Conservation (phyloP, 805 yeast species). For the Candida silvicultrix region DNA sequence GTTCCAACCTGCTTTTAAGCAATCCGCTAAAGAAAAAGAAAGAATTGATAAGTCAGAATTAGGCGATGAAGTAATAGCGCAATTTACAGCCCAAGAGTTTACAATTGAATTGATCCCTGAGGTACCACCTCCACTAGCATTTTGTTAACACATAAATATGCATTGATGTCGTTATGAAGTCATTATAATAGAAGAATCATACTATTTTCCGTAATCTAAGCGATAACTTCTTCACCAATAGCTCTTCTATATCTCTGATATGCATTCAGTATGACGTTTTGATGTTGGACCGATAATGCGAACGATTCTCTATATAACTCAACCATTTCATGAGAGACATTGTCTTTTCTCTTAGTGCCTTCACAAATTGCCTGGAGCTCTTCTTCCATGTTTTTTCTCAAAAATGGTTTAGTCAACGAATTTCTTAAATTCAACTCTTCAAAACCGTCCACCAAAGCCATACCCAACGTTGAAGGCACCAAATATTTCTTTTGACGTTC, state of each 20-base stretch:
- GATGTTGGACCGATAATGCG: slow-evolving; percentile 37
- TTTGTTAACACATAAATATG: slow-evolving; percentile 21
- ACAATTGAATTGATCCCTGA: slow-evolving; percentile 66
- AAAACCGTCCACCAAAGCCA: slow-evolving; percentile 84
- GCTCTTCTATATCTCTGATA: slow-evolving; percentile 17
- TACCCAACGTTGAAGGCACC: slow-evolving; percentile 78
- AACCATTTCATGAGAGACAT: slow-evolving; percentile 50
- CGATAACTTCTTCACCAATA: neutral
- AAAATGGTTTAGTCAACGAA: slow-evolving; percentile 82
- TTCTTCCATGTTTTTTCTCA: slow-evolving; percentile 70
- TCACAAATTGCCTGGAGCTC: slow-evolving; percentile 61
- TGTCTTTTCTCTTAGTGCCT: slow-evolving; percentile 47
- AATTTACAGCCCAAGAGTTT: slow-evolving; percentile 44
- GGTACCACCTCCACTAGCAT: slow-evolving; percentile 56
- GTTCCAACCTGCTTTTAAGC: slow-evolving; percentile 22
- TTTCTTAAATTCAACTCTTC: slow-evolving; percentile 68
- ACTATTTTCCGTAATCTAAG: too few species aligned
- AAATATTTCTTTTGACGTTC: slow-evolving; percentile 37
- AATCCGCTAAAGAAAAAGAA: slow-evolving; percentile 27
- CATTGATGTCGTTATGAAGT: neutral
- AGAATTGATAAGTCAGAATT: slow-evolving; percentile 30
- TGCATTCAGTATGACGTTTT: slow-evolving; percentile 29
- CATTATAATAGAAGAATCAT: too few species aligned
- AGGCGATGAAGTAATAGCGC: slow-evolving; percentile 34
- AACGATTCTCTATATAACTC: slow-evolving; percentile 58